These are phyloP conservation scores for Radiomyces spectabilis DNA, from an alignment of 192 early-diverging fungal species.

Conservation along the genomic window DNA sequence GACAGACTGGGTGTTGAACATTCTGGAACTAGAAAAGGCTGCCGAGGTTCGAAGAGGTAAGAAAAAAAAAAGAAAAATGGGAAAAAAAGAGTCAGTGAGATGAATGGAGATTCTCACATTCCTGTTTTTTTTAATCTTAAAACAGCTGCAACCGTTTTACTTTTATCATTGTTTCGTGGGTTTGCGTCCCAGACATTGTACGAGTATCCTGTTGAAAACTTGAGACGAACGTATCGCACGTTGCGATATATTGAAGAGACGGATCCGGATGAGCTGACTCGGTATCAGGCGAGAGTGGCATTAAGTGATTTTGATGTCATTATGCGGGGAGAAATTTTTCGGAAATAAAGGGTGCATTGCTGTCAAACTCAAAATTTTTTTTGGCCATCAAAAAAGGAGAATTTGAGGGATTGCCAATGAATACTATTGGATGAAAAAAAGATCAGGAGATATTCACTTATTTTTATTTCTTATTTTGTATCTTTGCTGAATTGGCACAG, in stretches of 20 bases:
- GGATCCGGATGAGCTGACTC: slow-evolving; percentile 66
- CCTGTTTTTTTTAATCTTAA: neutral
- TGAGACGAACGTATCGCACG: slow-evolving; percentile 47
- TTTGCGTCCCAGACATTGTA: slow-evolving; percentile 46
- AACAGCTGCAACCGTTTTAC: slow-evolving; percentile 61
- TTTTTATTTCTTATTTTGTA: neutral
- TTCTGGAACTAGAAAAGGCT: slow-evolving; percentile 57
- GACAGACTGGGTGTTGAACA: slow-evolving; percentile 56
- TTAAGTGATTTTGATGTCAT: slow-evolving; percentile 62
- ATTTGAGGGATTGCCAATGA: neutral
- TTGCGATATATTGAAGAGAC: slow-evolving; percentile 56
- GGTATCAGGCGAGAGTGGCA: slow-evolving; percentile 62
- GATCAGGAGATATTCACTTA: neutral
- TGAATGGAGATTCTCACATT: no score
- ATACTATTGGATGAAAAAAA: neutral
- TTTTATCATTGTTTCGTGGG: slow-evolving; percentile 65
- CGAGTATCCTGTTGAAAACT: slow-evolving; percentile 46
- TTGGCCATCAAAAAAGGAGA: neutral
- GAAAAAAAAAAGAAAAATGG: neutral
- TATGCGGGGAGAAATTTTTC: slow-evolving; percentile 35
- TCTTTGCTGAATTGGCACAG: no score
- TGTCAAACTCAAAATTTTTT: neutral
- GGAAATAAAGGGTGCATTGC: neutral
- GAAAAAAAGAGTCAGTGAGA: no score
- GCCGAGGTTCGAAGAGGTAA: slow-evolving; percentile 58